These are phyloP conservation scores for Neofusicoccum cordaticola DNA, from an alignment of 2,329 filamentous ascomycete species.

Conservation along the genomic window DNA sequence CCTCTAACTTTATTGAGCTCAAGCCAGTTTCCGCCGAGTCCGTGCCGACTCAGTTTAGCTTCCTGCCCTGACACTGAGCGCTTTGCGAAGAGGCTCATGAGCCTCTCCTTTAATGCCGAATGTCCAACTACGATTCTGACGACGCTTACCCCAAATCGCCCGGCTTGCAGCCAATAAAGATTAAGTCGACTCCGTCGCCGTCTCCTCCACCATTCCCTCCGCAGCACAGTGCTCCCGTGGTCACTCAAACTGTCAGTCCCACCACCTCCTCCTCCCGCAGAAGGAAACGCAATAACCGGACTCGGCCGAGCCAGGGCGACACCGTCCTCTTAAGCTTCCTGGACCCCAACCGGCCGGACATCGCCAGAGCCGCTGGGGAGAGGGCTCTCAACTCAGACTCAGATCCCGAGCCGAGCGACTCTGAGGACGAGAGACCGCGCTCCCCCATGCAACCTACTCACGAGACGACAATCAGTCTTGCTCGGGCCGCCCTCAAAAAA, in stretches of 20 bases:
- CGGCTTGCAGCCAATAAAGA: slow-evolving; percentile 40
- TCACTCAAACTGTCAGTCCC: slow-evolving; percentile 38
- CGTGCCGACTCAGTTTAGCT: slow-evolving; percentile 7
- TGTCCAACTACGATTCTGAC: slow-evolving; percentile 47
- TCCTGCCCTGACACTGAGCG: slow-evolving; percentile 2
- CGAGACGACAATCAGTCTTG: neutral
- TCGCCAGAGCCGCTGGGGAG: slow-evolving; percentile 57
- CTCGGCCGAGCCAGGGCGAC: slow-evolving; percentile 58
- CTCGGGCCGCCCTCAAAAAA: neutral
- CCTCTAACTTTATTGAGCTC: slow-evolving; percentile 8
- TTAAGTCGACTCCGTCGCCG: slow-evolving; percentile 51
- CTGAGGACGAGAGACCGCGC: slow-evolving; percentile 36
- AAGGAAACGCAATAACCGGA: slow-evolving; percentile 52
- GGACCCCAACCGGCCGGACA: slow-evolving; percentile 62
- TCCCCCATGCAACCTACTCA: slow-evolving; percentile 1
- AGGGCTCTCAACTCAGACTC: slow-evolving; percentile 48
- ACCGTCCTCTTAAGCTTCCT: slow-evolving; percentile 65
- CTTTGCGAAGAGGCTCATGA: slow-evolving; percentile 13
- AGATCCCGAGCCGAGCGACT: slow-evolving; percentile 45
- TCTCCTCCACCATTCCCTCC: slow-evolving; percentile 46
- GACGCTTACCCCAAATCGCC: slow-evolving; percentile 45
- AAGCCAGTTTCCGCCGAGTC: slow-evolving; percentile 4
- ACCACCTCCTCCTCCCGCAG: slow-evolving; percentile 34
- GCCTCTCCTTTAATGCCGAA: slow-evolving; percentile 16
- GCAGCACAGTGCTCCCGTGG: slow-evolving; percentile 23